Evolutionary conservation across 305 asterid species (phyloP), one percentile per base, ranked within the genome.

Genomic region (Fraxinus sp.): DNA sequence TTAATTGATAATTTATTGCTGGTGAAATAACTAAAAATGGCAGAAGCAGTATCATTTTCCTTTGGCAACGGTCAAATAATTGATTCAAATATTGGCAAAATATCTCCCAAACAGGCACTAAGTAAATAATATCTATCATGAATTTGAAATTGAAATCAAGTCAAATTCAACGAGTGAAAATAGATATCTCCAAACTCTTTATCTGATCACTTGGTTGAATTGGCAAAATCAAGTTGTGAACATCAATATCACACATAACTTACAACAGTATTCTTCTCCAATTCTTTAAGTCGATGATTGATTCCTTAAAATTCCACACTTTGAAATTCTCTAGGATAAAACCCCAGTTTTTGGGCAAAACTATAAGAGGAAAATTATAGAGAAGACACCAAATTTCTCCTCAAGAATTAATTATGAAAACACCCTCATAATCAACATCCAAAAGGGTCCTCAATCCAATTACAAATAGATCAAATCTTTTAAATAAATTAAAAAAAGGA

Each of bases 351-450:
- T 70, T 1, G 37, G 75, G n/a, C 18, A 30, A 70, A 70, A 70
- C 75, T 70, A 70, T 26, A 70, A 70, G 75, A 70, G 39, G 75
- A 70, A 70, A 70, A 30, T 28, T 70, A 70, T 20, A 70, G 20
- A 26, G 22, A 70, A 70, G 20, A 28, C 2, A 30, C 18, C 20
- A 26, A 70, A 30, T 70, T 70, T 70, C 75, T 70, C 20, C 16
- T 8, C 73, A 64, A 8, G 6, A 64, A 64, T 10, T 10, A 64
- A 24, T 24, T 64, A 24, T 28, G 73, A 64, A 9, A 11, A 24
- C 73, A 24, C 33, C 73, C 35, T 10, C 35, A 64, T 24, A 11
- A 10, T 11, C 73, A 22, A 62, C 1, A 2, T 22, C 35, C 2
- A 22, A 24, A 64, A 64, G 35, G 73, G 35, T 22, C 73, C 73